phyloP scores from a whole-genome alignment of 2,329 filamentous ascomycete species.

The Sclerotinia borealis region DNA sequence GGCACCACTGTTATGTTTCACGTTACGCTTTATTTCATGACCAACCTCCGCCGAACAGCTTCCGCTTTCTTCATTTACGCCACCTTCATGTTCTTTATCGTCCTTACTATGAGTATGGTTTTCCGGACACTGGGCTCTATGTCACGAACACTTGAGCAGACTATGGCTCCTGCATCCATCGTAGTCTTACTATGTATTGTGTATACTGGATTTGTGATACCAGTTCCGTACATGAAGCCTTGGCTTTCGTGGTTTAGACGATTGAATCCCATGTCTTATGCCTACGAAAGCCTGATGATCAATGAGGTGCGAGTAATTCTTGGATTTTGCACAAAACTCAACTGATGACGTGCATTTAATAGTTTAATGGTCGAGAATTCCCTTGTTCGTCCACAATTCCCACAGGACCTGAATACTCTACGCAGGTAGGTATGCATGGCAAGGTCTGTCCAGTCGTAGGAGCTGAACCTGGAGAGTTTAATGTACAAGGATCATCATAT shows the following conservation, averaged over 20 bases:
- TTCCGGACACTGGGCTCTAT: constrained; percentile 74
- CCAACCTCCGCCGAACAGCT: constrained; percentile 28
- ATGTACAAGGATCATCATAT: constrained; percentile 17
- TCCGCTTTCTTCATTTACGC: too few species aligned
- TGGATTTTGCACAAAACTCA: too few species aligned
- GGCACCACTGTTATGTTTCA: constrained; percentile 45
- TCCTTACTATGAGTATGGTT: constrained; percentile 67
- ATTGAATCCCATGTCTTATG: constrained; percentile 53
- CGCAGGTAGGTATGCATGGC: background rate
- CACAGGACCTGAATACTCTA: background rate
- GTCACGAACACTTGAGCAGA: constrained; percentile 63
- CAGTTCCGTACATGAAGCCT: constrained; percentile 54
- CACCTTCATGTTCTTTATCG: constrained; percentile 20
- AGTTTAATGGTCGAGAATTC: constrained; percentile 41
- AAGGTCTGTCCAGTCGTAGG: constrained; percentile 50
- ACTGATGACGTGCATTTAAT: too few species aligned
- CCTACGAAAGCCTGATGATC: constrained; percentile 72
- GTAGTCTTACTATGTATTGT: constrained; percentile 32
- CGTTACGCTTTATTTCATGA: constrained; percentile 52
- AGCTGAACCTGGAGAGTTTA: constrained; percentile 47
- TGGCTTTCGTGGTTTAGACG: constrained; percentile 83
- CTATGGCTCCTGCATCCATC: constrained; percentile 53
- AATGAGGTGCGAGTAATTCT: too few species aligned
- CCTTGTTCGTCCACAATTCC: constrained; percentile 11
- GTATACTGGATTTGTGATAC: constrained; percentile 37